Conservation (phyloP, 2,329 filamentous ascomycete genomes). For the Calonectria leucothoes region DNA sequence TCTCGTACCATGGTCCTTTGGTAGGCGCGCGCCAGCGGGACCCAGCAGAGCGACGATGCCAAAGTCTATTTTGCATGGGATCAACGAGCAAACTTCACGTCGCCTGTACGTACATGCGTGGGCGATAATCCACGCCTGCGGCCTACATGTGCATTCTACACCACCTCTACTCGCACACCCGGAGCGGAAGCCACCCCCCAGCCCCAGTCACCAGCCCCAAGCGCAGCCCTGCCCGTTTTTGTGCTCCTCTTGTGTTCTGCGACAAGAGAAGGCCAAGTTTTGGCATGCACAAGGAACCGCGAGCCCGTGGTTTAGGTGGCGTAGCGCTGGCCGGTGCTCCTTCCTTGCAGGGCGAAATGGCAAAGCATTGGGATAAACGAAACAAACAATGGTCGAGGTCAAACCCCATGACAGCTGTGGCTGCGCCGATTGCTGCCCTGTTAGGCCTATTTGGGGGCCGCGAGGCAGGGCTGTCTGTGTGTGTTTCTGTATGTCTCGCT, state of each 20-base stretch:
- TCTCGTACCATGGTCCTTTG: constrained; percentile 23
- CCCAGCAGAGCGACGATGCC: constrained; percentile 33
- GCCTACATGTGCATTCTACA: neutral
- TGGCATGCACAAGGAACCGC: neutral
- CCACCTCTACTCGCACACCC: neutral
- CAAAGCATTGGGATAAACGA: neutral
- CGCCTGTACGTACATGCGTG: constrained; percentile 10
- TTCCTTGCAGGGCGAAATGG: neutral
- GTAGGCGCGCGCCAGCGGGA: constrained; percentile 24
- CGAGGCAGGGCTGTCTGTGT: constrained; percentile 2
- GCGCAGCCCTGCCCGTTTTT: constrained; percentile 7
- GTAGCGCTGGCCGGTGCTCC: neutral
- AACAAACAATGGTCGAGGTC: constrained; percentile 5
- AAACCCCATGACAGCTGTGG: constrained; percentile 36
- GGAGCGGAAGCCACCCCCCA: neutral
- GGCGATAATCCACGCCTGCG: constrained; percentile 23
- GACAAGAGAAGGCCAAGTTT: neutral
- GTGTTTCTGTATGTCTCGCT: constrained; percentile 10
- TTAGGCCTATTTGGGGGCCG: constrained; percentile 7
- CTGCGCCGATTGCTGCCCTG: constrained; percentile 26
- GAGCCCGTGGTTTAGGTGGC: constrained; percentile 4
- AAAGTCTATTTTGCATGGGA: constrained; percentile 42
- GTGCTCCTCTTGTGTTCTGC: neutral
- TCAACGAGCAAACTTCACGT: constrained; percentile 34
- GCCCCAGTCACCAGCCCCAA: neutral